phyloP scores from a whole-genome alignment of 768 basidiomycete genomes.

The Mycena maculata region DNA sequence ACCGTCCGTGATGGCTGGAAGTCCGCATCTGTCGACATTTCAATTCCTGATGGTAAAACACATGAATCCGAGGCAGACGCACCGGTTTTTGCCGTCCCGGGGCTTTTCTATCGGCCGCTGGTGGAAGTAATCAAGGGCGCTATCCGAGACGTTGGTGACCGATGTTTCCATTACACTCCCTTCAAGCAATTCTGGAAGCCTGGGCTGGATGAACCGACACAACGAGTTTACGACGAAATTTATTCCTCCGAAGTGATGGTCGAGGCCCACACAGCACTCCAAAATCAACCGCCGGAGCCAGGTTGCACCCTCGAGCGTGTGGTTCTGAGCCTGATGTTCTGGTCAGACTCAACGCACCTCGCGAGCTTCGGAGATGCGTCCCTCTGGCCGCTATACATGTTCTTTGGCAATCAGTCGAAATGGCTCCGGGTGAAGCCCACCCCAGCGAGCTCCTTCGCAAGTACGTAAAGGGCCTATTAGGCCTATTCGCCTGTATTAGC shows the following conservation, averaged over 20 bases:
- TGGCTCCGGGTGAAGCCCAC: conserved; percentile 33
- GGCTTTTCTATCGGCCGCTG: neutral
- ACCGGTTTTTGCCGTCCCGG: neutral
- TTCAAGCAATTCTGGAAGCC: conserved; percentile 32
- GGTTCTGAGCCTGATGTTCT: conserved; percentile 33
- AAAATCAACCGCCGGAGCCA: neutral
- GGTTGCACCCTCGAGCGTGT: conserved; percentile 18
- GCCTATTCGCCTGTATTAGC: too few relatives aligned
- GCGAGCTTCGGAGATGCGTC: conserved; percentile 16
- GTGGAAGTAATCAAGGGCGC: conserved; percentile 4
- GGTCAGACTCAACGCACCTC: conserved; percentile 37
- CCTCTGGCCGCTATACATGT: neutral
- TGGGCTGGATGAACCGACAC: neutral
- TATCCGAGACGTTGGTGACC: neutral
- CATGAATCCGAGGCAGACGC: too few relatives aligned
- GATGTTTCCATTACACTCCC: conserved; percentile 30
- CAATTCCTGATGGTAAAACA: too few relatives aligned
- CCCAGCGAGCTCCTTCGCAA: too few relatives aligned
- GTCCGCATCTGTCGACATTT: too few relatives aligned
- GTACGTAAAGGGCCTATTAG: too few relatives aligned
- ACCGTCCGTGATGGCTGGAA: too few relatives aligned
- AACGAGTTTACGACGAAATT: conserved; percentile 37
- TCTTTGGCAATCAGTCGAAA: conserved; percentile 42
- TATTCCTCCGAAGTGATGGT: conserved; percentile 35
- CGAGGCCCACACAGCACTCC: neutral